These are phyloP conservation scores for Chlorella sp. DNA, from an alignment of 139 green algal genomes.

Conservation along the genomic window DNA sequence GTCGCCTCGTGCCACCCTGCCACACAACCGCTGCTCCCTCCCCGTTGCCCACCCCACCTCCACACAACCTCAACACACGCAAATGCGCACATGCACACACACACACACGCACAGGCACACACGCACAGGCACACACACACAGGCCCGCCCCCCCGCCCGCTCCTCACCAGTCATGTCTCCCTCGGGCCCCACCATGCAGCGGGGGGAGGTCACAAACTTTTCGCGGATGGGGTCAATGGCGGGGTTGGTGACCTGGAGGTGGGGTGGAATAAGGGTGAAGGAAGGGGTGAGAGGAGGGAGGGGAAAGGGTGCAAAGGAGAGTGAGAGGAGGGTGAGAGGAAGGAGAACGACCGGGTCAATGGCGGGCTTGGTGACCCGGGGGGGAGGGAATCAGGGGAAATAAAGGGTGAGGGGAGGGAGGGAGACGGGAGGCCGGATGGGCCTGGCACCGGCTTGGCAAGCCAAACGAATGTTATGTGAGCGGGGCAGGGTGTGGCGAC, in stretches of 20 bases:
- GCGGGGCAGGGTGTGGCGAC: too few species aligned
- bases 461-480: too few species aligned
- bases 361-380: background rate
- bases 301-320: background rate
- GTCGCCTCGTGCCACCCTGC: background rate
- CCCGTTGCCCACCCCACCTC: too few species aligned
- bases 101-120: too few species aligned
- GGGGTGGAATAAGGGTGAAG: background rate
- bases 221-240: conserved; percentile 97
- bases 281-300: background rate
- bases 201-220: conserved; percentile 90
- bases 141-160: background rate
- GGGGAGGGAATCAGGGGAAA: too few species aligned
- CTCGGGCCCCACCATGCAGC: conserved; percentile 94
- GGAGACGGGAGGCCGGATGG: background rate
- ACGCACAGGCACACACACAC: too few species aligned
- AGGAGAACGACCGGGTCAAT: background rate
- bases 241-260: conserved; percentile 92
- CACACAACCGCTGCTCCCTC: background rate
- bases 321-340: background rate
- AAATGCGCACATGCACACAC: too few species aligned
- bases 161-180: conserved; percentile 76
- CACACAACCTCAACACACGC: too few species aligned
- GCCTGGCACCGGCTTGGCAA: too few species aligned
- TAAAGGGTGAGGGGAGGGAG: background rate